Conservation (phyloP, 177 flowering plant species). For the Telopea speciosissima region DNA sequence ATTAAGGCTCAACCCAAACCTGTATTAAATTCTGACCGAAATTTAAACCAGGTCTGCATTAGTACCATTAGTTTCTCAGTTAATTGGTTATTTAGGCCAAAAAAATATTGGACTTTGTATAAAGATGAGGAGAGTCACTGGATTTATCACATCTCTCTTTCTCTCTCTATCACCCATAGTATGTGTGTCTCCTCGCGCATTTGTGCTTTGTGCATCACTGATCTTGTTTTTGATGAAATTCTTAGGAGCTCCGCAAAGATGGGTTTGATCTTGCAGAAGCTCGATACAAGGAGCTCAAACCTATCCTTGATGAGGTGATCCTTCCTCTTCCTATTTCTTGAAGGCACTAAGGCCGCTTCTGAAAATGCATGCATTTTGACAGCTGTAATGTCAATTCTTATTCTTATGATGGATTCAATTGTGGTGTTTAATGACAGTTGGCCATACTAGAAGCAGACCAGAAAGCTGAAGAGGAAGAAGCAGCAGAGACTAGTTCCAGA, state of each 20-base stretch:
- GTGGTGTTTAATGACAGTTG: slow-evolving; percentile 38
- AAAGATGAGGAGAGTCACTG: no score
- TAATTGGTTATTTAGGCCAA: no score
- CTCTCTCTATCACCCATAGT: no score
- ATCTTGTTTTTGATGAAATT: slow-evolving; percentile 3
- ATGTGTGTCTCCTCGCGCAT: background rate
- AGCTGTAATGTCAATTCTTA: background rate
- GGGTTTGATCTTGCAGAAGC: slow-evolving; percentile 96
- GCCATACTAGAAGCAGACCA: slow-evolving; percentile 86
- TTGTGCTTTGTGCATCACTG: background rate
- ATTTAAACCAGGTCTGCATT: no score
- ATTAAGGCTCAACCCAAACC: no score
- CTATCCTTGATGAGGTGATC: slow-evolving; percentile 87
- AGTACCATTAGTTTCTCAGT: no score
- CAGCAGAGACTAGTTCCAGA: slow-evolving; percentile 58
- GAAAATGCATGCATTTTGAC: background rate
- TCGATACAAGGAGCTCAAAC: slow-evolving; percentile 88
- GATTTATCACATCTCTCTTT: no score
- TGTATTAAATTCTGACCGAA: no score
- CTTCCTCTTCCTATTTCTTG: background rate
- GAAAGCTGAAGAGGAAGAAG: slow-evolving; percentile 89
- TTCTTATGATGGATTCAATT: background rate
- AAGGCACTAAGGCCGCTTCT: background rate
- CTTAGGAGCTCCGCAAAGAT: slow-evolving; percentile 91
- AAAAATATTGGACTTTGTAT: no score